Evolutionary conservation across 768 basidiomycete genomes (phyloP).

Genomic region (Rossbeevera mucosa): DNA sequence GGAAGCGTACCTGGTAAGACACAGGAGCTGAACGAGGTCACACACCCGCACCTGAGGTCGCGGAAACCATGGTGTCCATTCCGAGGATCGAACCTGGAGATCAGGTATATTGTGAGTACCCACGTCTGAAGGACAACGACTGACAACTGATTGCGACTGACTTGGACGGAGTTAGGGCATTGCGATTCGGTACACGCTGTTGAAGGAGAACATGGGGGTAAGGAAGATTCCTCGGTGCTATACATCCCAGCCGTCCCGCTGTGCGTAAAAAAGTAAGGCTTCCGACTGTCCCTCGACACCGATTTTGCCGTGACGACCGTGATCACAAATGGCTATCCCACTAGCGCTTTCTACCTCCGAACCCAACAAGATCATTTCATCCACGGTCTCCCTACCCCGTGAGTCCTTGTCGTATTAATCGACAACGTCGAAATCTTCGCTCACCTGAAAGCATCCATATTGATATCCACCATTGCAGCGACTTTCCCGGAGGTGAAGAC

Average conservation of each 20-base stretch:
- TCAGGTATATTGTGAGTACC: constrained; percentile 50
- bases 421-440: neutral
- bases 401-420: constrained; percentile 12
- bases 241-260: constrained; percentile 55
- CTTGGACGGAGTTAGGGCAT: constrained; percentile 38
- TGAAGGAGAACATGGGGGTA: constrained; percentile 44
- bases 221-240: constrained; percentile 49
- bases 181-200: constrained; percentile 57
- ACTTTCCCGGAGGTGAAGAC: constrained; percentile 52
- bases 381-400: constrained; percentile 49
- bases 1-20: constrained; percentile 50
- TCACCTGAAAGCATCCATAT: neutral
- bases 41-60: constrained; percentile 62
- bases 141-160: neutral
- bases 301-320: neutral
- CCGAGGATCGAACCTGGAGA: constrained; percentile 60
- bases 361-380: constrained; percentile 45
- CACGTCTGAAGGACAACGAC: neutral
- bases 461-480: constrained; percentile 27
- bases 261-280: constrained; percentile 43
- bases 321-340: neutral
- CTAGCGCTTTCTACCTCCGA: constrained; percentile 46
- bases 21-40: constrained; percentile 50
- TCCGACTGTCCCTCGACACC: neutral
- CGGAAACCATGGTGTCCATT: constrained; percentile 52